Evolutionary conservation across 331 rosid species (phyloP).

Genomic region (Quercus tomentella): DNA sequence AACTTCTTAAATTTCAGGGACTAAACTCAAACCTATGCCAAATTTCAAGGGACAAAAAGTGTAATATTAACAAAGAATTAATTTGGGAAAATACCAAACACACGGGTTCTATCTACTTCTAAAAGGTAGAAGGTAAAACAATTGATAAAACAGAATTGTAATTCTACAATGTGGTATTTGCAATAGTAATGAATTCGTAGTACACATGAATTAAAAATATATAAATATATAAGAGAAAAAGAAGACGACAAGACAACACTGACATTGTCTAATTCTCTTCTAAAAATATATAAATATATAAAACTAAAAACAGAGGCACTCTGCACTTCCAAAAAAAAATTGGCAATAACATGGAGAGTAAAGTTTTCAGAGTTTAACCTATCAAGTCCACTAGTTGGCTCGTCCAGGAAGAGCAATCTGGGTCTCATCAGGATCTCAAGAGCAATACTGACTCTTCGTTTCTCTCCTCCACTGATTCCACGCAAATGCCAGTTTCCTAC

Average conservation of each 20-base stretch:
- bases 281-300: too few relatives aligned
- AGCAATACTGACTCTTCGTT: constrained; percentile 93
- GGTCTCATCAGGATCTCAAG: constrained; percentile 92
- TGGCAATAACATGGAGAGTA: neutral
- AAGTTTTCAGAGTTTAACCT: constrained; percentile 39
- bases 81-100: neutral
- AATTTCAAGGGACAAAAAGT: too few relatives aligned
- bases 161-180: too few relatives aligned
- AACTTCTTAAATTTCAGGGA: too few relatives aligned
- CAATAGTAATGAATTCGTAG: too few relatives aligned
- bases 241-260: too few relatives aligned
- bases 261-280: too few relatives aligned
- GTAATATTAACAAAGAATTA: neutral
- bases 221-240: too few relatives aligned
- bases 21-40: too few relatives aligned
- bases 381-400: constrained; percentile 96
- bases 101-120: neutral
- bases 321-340: constrained; percentile 8
- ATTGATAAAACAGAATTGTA: too few relatives aligned
- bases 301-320: neutral
- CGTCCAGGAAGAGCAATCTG: constrained; percentile 89
- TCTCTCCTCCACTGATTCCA: constrained; percentile 97
- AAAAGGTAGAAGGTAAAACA: too few relatives aligned
- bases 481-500: constrained; percentile 96
- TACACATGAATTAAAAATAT: too few relatives aligned